Conservation (phyloP, 1,284 basidiomycete genomes). For the Cutaneotrichosporon cutaneum region DNA sequence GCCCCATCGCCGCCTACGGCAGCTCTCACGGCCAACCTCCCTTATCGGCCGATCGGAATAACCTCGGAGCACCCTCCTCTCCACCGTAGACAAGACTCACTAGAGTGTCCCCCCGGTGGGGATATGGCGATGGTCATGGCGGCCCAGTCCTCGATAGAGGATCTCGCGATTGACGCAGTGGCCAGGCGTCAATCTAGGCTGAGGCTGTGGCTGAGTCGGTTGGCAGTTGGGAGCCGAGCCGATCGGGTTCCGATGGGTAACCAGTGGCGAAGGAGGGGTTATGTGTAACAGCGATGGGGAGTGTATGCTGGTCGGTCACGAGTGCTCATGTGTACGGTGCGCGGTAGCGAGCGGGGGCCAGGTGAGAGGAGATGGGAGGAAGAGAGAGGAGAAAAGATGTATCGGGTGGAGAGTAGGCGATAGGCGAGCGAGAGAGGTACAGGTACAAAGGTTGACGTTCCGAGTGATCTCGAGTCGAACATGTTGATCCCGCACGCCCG, state of each 20-base stretch:
- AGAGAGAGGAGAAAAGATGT: neutral
- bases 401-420: neutral
- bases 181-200: neutral
- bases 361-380: neutral
- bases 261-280: neutral
- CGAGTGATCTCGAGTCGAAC: too few relatives aligned
- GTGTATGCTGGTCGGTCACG: neutral
- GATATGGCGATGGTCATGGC: slow-evolving; percentile 20
- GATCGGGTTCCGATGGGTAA: too few relatives aligned
- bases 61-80: neutral
- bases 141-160: neutral
- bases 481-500: too few relatives aligned
- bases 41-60: slow-evolving; percentile 1
- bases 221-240: neutral
- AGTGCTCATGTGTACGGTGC: neutral
- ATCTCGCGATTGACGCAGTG: neutral
- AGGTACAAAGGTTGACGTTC: too few relatives aligned
- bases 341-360: neutral
- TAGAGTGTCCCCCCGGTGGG: slow-evolving; percentile 13
- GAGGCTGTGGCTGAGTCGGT: neutral
- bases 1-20: neutral
- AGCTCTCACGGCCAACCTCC: neutral
- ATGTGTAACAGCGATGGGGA: neutral
- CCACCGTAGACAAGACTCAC: neutral
- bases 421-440: too few relatives aligned